These are phyloP conservation scores for Hypseocharis bilobata DNA, from an alignment of 441 rosid genomes.

Conservation along the genomic window DNA sequence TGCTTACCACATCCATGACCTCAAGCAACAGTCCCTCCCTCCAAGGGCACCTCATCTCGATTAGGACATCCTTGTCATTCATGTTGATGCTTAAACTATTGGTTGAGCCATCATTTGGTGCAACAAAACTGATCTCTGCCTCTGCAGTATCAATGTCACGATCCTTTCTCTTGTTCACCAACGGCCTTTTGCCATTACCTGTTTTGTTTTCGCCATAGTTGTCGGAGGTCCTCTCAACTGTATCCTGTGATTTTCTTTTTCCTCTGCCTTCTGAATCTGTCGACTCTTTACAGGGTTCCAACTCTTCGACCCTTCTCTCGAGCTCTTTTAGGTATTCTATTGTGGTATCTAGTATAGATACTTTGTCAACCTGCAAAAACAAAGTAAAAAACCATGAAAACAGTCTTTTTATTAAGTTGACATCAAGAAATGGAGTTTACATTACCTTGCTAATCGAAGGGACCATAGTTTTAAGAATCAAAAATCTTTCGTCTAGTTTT, in stretches of 20 bases:
- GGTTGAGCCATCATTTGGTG: conserved; percentile 29
- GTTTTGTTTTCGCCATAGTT: conserved; percentile 33
- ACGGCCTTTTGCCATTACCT: conserved; percentile 17
- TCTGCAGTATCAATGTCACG: conserved; percentile 31
- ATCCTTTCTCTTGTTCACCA: conserved; percentile 53
- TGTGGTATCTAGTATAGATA: conserved; percentile 66
- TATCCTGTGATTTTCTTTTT: conserved; percentile 41
- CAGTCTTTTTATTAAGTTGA: background rate
- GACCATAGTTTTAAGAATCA: conserved; percentile 50
- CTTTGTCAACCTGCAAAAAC: conserved; percentile 58
- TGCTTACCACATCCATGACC: conserved; percentile 54
- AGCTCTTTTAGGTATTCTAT: conserved; percentile 63
- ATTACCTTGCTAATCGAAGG: conserved; percentile 67
- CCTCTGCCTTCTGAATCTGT: conserved; percentile 34
- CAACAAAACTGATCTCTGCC: conserved; percentile 32
- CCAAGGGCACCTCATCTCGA: conserved; percentile 68
- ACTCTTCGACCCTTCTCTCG: conserved; percentile 47
- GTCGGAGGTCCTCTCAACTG: conserved; percentile 51
- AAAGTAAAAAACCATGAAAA: background rate
- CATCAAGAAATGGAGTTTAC: conserved; percentile 5
- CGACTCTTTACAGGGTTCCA: conserved; percentile 40
- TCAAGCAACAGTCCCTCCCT: conserved; percentile 73
- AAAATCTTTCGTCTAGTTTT: conserved; percentile 46
- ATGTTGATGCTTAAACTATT: conserved; percentile 38
- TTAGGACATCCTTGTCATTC: conserved; percentile 43